These are phyloP conservation scores for Apocynum venetum DNA, from an alignment of 257 asterid species.

Conservation along the genomic window DNA sequence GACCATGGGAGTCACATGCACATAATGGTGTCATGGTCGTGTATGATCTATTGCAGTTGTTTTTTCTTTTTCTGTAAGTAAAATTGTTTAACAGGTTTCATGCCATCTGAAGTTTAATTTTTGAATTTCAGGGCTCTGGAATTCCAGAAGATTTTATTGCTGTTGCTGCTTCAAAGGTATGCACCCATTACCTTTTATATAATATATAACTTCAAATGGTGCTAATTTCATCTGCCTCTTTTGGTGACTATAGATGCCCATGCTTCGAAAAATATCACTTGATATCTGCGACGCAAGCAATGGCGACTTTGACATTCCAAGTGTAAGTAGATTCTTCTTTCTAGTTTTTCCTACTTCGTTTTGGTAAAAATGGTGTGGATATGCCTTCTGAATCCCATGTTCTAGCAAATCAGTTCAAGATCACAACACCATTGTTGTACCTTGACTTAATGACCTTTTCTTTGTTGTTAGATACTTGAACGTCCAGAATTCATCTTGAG, in stretches of 20 bases:
- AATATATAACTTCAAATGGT: no score
- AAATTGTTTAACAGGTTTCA: not conserved
- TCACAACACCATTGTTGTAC: not conserved
- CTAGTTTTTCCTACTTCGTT: not conserved
- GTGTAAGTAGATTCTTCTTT: conserved; percentile 42
- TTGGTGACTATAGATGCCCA: conserved; percentile 55
- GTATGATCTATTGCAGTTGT: not conserved
- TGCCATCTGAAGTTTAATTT: conserved; percentile 8
- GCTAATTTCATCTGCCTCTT: not conserved
- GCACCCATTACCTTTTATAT: not conserved
- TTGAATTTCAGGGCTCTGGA: conserved; percentile 60
- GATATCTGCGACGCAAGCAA: conserved; percentile 79
- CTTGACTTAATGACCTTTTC: not conserved
- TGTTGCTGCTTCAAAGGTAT: conserved; percentile 58
- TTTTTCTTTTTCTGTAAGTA: not conserved
- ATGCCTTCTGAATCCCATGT: not conserved
- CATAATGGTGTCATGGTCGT: not conserved
- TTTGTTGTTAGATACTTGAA: not conserved
- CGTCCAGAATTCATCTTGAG: not conserved
- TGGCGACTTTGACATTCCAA: conserved; percentile 68
- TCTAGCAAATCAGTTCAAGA: not conserved
- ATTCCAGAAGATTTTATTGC: conserved; percentile 49
- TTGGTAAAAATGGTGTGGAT: no score
- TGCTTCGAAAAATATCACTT: conserved; percentile 78
- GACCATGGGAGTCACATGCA: not conserved